These are phyloP conservation scores for Eruca vesicaria DNA, from an alignment of 441 rosid genomes.

Conservation along the genomic window DNA sequence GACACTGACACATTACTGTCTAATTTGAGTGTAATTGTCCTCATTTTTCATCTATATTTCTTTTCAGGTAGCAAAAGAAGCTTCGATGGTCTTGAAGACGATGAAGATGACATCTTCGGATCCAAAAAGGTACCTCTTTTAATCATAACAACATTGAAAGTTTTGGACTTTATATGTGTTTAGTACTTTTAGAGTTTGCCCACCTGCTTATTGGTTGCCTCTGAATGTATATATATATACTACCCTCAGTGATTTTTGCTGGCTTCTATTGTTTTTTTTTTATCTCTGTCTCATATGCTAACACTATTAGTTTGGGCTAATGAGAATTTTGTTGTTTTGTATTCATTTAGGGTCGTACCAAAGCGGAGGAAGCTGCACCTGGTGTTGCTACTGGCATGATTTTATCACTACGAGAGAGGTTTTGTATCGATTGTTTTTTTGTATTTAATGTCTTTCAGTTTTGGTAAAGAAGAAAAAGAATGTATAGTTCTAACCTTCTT, in stretches of 20 bases:
- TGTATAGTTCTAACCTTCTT: neutral
- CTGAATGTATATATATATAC: neutral
- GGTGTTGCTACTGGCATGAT: conserved; percentile 85
- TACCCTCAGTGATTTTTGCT: neutral
- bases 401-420: conserved; percentile 92
- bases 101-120: conserved; percentile 87
- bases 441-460: too few species aligned
- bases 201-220: neutral
- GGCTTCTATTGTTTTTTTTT: neutral
- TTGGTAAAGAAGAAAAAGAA: neutral
- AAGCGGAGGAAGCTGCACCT: conserved; percentile 81
- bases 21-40: neutral
- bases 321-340: neutral
- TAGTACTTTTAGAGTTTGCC: neutral
- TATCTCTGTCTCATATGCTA: neutral
- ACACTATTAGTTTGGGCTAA: neutral
- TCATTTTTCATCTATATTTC: neutral
- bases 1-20: neutral
- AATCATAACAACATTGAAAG: neutral
- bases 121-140: conserved; percentile 62
- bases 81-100: conserved; percentile 88
- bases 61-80: conserved; percentile 68
- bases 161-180: neutral
- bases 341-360: conserved; percentile 48
- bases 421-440: too few species aligned